A percentile compares a stretch with the other conserved stretches of the same genome.
These are phyloP conservation scores for Auriculariales sp. DNA, from an alignment of 768 basidiomycete species.

Conservation along the genomic window DNA sequence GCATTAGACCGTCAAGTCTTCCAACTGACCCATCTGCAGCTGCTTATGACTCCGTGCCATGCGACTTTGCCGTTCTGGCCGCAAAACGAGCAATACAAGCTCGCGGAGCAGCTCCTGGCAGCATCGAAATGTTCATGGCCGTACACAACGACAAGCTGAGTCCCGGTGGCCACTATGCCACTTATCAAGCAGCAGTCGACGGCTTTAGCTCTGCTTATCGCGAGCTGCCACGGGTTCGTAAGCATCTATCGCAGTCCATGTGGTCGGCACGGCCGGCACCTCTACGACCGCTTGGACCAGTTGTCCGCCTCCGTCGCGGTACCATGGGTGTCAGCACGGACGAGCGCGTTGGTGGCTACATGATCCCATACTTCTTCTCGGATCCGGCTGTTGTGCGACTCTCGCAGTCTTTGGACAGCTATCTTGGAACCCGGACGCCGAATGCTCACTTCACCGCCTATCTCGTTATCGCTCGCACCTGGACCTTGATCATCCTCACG, in stretches of 20 bases:
- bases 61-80: constrained; percentile 3
- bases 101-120: background rate
- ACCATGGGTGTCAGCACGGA: background rate
- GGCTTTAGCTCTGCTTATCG: constrained; percentile 1
- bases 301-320: background rate
- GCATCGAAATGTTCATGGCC: constrained; percentile 5
- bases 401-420: constrained; percentile 1
- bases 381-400: constrained; percentile 7
- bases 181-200: constrained; percentile 3
- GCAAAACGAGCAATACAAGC: background rate
- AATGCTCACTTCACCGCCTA: constrained; percentile 5
- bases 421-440: background rate
- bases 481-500: background rate
- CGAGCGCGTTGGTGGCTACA: constrained; percentile 1
- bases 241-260: background rate
- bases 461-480: background rate
- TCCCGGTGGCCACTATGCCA: constrained; percentile 4
- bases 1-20: background rate
- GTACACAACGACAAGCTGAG: background rate
- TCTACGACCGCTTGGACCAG: background rate
- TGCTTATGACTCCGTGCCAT: constrained; percentile 6
- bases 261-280: background rate
- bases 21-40: background rate
- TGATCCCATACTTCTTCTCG: constrained; percentile 6
- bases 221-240: constrained; percentile 1